A percentile compares a stretch with the other conserved stretches of the same genome.
Conservation (phyloP, 192 early-diverging fungal species). For the Oehlia diaphana region DNA sequence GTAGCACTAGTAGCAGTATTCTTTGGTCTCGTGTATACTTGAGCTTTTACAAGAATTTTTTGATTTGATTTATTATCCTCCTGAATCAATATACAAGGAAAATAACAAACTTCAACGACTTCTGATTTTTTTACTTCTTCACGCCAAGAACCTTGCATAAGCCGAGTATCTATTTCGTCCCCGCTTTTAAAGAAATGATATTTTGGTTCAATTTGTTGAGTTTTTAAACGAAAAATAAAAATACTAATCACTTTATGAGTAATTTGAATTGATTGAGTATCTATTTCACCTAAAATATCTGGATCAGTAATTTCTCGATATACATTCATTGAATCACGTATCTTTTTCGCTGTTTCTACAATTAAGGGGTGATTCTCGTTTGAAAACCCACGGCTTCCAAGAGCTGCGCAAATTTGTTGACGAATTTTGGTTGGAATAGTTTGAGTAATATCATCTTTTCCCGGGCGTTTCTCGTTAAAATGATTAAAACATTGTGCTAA, state of each 20-base stretch:
- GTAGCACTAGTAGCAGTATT: no score
- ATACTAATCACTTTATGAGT: slow-evolving; percentile 6
- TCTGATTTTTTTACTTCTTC: slow-evolving; percentile 2
- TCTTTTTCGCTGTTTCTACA: background rate
- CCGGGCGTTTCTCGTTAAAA: background rate
- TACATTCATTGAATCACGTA: background rate
- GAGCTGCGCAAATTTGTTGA: slow-evolving; percentile 6
- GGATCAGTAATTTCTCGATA: background rate
- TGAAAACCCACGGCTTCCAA: slow-evolving; percentile 12
- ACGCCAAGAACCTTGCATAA: background rate
- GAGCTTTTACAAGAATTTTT: slow-evolving; percentile 7
- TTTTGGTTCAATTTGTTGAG: background rate
- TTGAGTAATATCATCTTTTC: background rate
- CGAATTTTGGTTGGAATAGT: slow-evolving; percentile 1
- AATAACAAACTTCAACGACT: slow-evolving; percentile 11
- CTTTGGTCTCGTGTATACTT: background rate
- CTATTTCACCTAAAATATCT: background rate
- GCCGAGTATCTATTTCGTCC: background rate
- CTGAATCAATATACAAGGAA: background rate
- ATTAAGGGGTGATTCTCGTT: slow-evolving; percentile 3
- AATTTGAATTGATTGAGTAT: background rate
- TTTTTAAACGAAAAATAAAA: background rate
- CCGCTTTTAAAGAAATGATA: slow-evolving; percentile 10
- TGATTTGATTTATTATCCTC: background rate
- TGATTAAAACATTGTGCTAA: background rate